These are phyloP conservation scores for Agaricus sinodeliciosus DNA, from an alignment of 768 basidiomycete species.

Conservation along the genomic window DNA sequence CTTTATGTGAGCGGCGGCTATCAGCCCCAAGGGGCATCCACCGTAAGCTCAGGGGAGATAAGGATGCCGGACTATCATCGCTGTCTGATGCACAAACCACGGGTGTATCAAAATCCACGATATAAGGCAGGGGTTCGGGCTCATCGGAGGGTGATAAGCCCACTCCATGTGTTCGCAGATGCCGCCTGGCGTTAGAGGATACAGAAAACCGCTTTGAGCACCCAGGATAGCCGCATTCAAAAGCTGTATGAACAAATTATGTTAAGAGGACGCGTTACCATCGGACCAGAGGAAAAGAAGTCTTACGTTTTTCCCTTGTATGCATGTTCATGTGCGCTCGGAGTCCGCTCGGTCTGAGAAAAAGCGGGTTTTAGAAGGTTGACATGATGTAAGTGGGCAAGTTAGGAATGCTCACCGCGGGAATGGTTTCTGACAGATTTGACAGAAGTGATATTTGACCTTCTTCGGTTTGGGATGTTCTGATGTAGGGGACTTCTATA, in stretches of 20 bases:
- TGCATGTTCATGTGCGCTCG: conserved; percentile 30
- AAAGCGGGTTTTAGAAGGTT: background rate
- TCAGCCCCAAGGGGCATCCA: conserved; percentile 13
- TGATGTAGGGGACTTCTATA: conserved; percentile 2
- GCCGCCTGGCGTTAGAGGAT: conserved; percentile 59
- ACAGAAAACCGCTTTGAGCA: conserved; percentile 57
- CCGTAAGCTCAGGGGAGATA: conserved; percentile 4
- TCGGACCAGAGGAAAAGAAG: background rate
- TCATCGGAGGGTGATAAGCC: conserved; percentile 19
- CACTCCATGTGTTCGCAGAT: conserved; percentile 57
- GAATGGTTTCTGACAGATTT: conserved; percentile 27
- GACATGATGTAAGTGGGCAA: background rate
- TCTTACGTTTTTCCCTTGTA: conserved; percentile 26
- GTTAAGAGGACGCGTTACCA: background rate
- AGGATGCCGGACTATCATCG: background rate
- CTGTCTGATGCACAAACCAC: conserved; percentile 15
- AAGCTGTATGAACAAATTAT: conserved; percentile 17
- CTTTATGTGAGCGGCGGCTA: conserved; percentile 6
- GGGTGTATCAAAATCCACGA: conserved; percentile 23
- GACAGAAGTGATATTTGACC: conserved; percentile 28
- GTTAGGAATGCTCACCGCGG: conserved; percentile 19
- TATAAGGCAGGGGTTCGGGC: conserved; percentile 15
- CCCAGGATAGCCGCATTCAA: conserved; percentile 38
- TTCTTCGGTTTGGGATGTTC: conserved; percentile 21
- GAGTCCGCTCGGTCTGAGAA: conserved; percentile 25